These are phyloP conservation scores for Myxozyma geophila DNA, from an alignment of 805 yeast species.

Conservation along the genomic window DNA sequence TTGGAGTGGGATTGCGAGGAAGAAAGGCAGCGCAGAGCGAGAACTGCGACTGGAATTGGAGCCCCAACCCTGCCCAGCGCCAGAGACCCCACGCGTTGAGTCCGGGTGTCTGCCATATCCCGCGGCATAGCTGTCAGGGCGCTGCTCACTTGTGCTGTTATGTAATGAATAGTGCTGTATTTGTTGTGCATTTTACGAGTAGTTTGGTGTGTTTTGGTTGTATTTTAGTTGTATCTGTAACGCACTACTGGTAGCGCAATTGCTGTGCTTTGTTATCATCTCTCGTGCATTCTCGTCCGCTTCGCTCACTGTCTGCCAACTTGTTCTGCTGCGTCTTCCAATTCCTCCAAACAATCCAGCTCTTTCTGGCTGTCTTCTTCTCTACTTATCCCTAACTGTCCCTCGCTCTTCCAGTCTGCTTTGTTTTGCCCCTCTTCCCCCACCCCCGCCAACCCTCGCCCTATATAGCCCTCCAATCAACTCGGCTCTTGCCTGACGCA, in stretches of 20 bases:
- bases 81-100: conserved; percentile 1
- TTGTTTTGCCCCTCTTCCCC: background rate
- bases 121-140: background rate
- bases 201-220: too few species aligned
- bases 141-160: background rate
- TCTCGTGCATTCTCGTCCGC: too few species aligned
- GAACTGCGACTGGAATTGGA: background rate
- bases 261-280: too few species aligned
- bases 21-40: background rate
- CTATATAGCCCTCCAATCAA: background rate
- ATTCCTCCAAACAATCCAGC: too few species aligned
- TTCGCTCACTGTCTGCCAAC: too few species aligned
- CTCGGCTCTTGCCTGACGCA: background rate
- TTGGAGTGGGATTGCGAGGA: background rate
- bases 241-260: too few species aligned
- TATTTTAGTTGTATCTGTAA: too few species aligned
- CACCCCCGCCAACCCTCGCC: conserved; percentile 21
- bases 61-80: background rate
- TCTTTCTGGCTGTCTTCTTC: background rate
- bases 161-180: background rate
- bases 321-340: too few species aligned
- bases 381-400: background rate
- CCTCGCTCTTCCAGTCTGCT: background rate
- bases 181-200: background rate
- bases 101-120: conserved; percentile 24